Conservation (phyloP, 495 filamentous ascomycete genomes). For the Jackrogersella minutella region DNA sequence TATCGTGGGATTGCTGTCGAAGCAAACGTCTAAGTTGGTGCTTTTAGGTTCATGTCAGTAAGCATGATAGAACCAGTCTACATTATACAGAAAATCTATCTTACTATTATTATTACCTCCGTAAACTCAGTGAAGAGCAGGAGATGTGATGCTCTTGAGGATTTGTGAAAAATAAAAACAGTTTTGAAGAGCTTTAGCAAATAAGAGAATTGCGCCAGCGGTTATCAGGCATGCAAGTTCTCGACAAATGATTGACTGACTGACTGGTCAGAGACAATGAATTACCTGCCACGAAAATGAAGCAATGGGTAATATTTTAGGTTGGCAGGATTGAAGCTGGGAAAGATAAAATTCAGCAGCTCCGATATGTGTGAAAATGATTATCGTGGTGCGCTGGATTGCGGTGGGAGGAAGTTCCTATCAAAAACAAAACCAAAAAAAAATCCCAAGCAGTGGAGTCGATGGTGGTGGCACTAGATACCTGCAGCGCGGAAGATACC, state of each 20-base stretch:
- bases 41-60: slow-evolving; percentile 15
- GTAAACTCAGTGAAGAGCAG: slow-evolving; percentile 53
- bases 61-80: background rate
- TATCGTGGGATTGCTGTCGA: slow-evolving; percentile 21
- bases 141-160: slow-evolving; percentile 32
- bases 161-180: slow-evolving; percentile 24
- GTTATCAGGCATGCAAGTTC: slow-evolving; percentile 15
- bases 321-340: slow-evolving; percentile 16
- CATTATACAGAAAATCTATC: background rate
- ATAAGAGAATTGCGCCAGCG: slow-evolving; percentile 12
- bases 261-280: slow-evolving; percentile 3
- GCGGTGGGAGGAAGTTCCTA: slow-evolving; percentile 7
- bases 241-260: too few species aligned
- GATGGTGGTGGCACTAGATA: slow-evolving; percentile 16
- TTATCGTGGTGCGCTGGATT: slow-evolving; percentile 6
- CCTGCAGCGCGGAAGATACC: slow-evolving; percentile 3
- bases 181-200: slow-evolving; percentile 7
- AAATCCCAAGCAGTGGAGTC: too few species aligned
- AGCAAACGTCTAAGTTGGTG: slow-evolving; percentile 3
- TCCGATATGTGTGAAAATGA: slow-evolving; percentile 11
- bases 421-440: slow-evolving; percentile 5
- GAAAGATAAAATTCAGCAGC: slow-evolving; percentile 10
- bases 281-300: slow-evolving; percentile 18
- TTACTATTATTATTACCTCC: slow-evolving; percentile 41
- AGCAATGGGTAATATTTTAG: slow-evolving; percentile 1